Evolutionary conservation across 2,329 filamentous ascomycete genomes (phyloP).

Genomic region (Diaporthe sp.): DNA sequence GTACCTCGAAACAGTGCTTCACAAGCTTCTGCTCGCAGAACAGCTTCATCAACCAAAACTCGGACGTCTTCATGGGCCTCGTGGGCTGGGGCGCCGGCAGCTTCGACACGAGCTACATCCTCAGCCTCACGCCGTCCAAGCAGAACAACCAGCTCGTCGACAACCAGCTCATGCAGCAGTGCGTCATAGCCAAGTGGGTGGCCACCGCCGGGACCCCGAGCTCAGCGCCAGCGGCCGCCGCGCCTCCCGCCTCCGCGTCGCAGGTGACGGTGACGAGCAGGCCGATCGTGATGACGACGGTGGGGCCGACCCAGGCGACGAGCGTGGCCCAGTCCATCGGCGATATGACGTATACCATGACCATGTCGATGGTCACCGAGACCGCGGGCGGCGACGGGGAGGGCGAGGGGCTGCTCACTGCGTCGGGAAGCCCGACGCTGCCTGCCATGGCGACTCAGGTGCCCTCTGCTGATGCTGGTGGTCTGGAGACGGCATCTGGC

Average conservation of each 20-base stretch:
- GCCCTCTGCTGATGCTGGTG: not conserved
- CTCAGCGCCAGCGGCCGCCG: not conserved
- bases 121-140: constrained; percentile 58
- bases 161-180: constrained; percentile 58
- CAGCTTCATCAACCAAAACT: constrained; percentile 59
- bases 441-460: not conserved
- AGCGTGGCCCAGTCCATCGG: not conserved
- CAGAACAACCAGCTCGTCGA: constrained; percentile 53
- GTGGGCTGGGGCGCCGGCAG: constrained; percentile 63
- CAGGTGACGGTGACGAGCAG: constrained; percentile 28
- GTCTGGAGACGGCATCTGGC: constrained; percentile 6
- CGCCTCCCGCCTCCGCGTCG: not conserved
- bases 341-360: constrained; percentile 3
- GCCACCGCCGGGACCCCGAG: constrained; percentile 7
- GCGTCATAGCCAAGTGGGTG: constrained; percentile 55
- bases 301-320: not conserved
- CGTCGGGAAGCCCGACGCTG: not conserved
- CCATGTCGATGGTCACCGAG: constrained; percentile 13
- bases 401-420: constrained; percentile 12
- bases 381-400: not conserved
- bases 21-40: constrained; percentile 62
- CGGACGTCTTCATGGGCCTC: constrained; percentile 62
- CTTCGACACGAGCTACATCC: constrained; percentile 57
- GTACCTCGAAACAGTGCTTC: constrained; percentile 52
- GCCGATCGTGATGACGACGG: constrained; percentile 27